These are phyloP conservation scores for Coleophoma eucalyptorum DNA, from an alignment of 2,329 filamentous ascomycete genomes.

Conservation along the genomic window DNA sequence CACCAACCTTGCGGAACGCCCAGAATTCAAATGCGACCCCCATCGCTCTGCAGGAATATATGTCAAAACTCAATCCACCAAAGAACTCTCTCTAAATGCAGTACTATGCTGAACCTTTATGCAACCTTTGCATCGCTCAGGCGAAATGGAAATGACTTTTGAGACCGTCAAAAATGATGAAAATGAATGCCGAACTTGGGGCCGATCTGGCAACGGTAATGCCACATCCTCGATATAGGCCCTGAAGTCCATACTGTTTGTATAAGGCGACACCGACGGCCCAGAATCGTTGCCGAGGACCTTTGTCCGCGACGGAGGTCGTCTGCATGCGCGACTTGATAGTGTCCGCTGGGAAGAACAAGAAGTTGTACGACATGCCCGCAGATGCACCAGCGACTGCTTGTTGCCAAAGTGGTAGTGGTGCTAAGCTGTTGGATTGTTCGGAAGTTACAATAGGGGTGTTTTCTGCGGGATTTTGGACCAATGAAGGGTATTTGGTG, in stretches of 20 bases:
- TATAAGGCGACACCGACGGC: constrained; percentile 72
- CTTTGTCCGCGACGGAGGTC: constrained; percentile 51
- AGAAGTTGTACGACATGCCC: constrained; percentile 92
- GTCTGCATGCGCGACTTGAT: constrained; percentile 98
- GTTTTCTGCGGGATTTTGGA: constrained; percentile 15
- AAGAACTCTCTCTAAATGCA: not conserved
- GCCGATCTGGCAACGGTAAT: constrained; percentile 86
- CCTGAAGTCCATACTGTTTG: constrained; percentile 75
- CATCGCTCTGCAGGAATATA: too few relatives aligned
- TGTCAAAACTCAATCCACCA: too few relatives aligned
- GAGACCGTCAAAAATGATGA: constrained; percentile 88
- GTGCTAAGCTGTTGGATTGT: constrained; percentile 31
- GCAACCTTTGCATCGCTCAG: constrained; percentile 6
- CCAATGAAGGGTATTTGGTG: constrained; percentile 34
- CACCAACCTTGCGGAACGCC: too few relatives aligned
- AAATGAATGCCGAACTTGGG: constrained; percentile 97
- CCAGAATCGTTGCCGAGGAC: constrained; percentile 61
- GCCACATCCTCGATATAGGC: constrained; percentile 90
- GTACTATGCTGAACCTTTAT: too few relatives aligned
- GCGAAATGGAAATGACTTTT: constrained; percentile 61
- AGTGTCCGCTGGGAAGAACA: constrained; percentile 96
- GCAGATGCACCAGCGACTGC: constrained; percentile 83
- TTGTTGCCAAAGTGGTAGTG: constrained; percentile 80
- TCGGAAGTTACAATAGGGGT: not conserved
- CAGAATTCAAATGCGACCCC: too few relatives aligned